These are phyloP conservation scores for Mortierella sp. DNA, from an alignment of 371 early-diverging fungal species.

Conservation along the genomic window DNA sequence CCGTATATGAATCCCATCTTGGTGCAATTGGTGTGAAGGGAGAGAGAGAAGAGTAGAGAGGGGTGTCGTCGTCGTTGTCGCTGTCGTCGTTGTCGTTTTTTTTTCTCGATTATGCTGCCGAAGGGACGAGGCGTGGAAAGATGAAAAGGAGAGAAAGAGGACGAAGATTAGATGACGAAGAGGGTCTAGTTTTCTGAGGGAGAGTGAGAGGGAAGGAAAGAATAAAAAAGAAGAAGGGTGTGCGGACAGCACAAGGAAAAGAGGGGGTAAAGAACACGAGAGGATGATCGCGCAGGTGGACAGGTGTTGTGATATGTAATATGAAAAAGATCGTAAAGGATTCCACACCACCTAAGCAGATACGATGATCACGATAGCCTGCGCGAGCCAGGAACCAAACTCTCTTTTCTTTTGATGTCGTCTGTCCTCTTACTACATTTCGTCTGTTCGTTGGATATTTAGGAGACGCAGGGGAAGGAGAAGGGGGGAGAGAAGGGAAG, in stretches of 20 bases:
- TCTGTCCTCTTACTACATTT: background rate
- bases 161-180: background rate
- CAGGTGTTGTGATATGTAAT: constrained; percentile 4
- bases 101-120: background rate
- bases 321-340: background rate
- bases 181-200: background rate
- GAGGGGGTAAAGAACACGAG: background rate
- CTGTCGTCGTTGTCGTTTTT: background rate
- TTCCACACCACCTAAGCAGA: background rate
- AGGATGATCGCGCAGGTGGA: background rate
- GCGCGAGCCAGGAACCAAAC: background rate
- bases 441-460: background rate
- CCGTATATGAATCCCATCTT: constrained; percentile 50
- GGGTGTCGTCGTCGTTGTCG: background rate
- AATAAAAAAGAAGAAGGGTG: constrained; percentile 1
- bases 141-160: background rate
- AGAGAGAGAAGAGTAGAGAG: background rate
- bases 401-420: background rate
- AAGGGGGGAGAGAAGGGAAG: background rate
- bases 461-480: background rate
- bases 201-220: background rate
- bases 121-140: background rate
- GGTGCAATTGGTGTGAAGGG: background rate
- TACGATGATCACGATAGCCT: background rate
- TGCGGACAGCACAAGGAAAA: background rate